Base-by-base conservation (phyloP, 2,329 filamentous ascomycete species). In the Fusarium anguioides region DNA sequence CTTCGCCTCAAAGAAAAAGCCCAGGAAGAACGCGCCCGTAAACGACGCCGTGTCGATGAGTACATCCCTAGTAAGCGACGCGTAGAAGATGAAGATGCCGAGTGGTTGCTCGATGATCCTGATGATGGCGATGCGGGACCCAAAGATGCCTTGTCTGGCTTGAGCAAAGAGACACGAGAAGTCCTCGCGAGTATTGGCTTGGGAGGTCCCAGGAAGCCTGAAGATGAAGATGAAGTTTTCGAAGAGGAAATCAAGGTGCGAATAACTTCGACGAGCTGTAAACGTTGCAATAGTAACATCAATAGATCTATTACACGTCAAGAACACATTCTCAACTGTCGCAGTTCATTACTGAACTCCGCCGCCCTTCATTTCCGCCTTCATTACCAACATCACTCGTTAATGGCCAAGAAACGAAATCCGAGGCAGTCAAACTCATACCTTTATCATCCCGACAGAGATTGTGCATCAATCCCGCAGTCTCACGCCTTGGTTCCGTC, bases 241-340 rank as follows among this genome's bases (percentile, higher is more conserved):
- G 82, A 87, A 14, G 87, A 93, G 53, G 88, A 91, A 66, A 82
- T 91, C 48, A 97, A 95, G 81, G 86, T 88, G 72, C 71, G 75
- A 48, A 48, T 41, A 26, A 44, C 44, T 50, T 44, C 20, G 21
- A 40, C 54, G n/a, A 51, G 6, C 15, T 9, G 26, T 49, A 45
- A 50, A 44, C 15, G 29, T 21, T 39, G 49, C 44, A 41, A 53
- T 74, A 74, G 75, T 80, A 76, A 79, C 77, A 35, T 42, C 10
- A 33, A 47, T 76, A 89, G 83, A 92, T 97, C 49, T 97, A 92
- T 77, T 97, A 95, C 79, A 96, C 94, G 55, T 97, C 94, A 9
- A 87, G 94, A 74, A 97, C 94, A 2, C 94, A 97, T 77, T 97
- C 94, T 4, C 94, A 97, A 74, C 80, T 97, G 15, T 91, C 91